A percentile compares a stretch with the other conserved stretches of the same genome.
These are phyloP conservation scores for Prillingera fragicola DNA, from an alignment of 1,284 basidiomycete genomes.

Conservation along the genomic window DNA sequence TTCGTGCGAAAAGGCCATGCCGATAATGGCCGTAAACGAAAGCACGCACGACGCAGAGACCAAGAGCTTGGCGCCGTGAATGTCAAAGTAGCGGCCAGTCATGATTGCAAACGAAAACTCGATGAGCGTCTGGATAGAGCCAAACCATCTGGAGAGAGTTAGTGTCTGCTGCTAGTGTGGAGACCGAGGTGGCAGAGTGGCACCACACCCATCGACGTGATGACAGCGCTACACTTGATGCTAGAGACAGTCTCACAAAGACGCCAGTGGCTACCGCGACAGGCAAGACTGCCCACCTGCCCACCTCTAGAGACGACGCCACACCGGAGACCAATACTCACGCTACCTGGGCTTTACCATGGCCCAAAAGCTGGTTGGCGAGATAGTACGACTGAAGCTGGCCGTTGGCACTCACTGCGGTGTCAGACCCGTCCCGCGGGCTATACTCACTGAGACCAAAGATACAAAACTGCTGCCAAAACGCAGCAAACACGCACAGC, in stretches of 20 bases:
- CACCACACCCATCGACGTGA: no score
- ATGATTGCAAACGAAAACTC: slow-evolving; percentile 34
- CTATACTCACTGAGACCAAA: slow-evolving; percentile 45
- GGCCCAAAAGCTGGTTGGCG: slow-evolving; percentile 31
- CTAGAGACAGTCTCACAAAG: no score
- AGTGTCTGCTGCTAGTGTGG: no score
- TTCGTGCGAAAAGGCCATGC: slow-evolving; percentile 40
- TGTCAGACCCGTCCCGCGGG: no score
- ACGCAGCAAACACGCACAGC: slow-evolving; percentile 34
- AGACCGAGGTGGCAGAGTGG: no score
- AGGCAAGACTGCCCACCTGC: no score
- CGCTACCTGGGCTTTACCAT: slow-evolving; percentile 37
- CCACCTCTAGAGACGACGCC: no score
- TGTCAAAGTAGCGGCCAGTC: slow-evolving; percentile 42
- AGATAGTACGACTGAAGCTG: slow-evolving; percentile 40
- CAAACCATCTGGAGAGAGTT: slow-evolving; percentile 40
- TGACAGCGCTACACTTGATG: no score
- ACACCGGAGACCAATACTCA: slow-evolving; percentile 17
- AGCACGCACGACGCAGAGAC: slow-evolving; percentile 26
- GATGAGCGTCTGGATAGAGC: slow-evolving; percentile 33
- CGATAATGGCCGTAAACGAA: slow-evolving; percentile 28
- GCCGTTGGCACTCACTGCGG: slow-evolving; percentile 36
- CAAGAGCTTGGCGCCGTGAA: slow-evolving; percentile 35
- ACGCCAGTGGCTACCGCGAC: no score
- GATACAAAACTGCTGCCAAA: slow-evolving; percentile 38